These are phyloP conservation scores for Dactylonectria macrodidyma DNA, from an alignment of 2,329 filamentous ascomycete species.

Conservation along the genomic window DNA sequence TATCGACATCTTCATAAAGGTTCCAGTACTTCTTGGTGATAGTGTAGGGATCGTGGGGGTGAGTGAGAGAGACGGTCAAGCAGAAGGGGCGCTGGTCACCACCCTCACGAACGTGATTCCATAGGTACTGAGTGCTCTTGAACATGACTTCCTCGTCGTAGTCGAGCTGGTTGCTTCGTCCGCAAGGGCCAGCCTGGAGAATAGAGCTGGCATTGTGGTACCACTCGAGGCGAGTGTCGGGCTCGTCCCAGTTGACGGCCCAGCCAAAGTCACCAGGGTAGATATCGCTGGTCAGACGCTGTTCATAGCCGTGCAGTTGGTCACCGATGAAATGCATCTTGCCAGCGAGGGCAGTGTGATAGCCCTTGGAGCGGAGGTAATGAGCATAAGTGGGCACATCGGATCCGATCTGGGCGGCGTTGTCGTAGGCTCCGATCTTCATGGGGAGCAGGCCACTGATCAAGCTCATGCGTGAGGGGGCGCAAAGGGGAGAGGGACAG, in stretches of 20 bases:
- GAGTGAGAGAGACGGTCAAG: slow-evolving; percentile 92
- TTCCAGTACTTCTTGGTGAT: slow-evolving; percentile 97
- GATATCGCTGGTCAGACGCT: slow-evolving; percentile 93
- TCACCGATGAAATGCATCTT: slow-evolving; percentile 99
- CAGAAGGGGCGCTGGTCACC: slow-evolving; percentile 83
- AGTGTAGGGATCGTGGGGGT: slow-evolving; percentile 95
- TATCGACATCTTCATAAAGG: slow-evolving; percentile 89
- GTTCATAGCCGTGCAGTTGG: slow-evolving; percentile 94
- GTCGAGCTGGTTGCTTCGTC: slow-evolving; percentile 94
- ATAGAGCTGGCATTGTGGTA: slow-evolving; percentile 98
- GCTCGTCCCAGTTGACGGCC: slow-evolving; percentile 96
- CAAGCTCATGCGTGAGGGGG: slow-evolving; percentile 94
- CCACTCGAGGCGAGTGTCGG: slow-evolving; percentile 89
- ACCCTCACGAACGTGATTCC: slow-evolving; percentile 89
- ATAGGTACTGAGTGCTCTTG: slow-evolving; percentile 89
- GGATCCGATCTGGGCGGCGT: slow-evolving; percentile 86
- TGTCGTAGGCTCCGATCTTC: slow-evolving; percentile 93
- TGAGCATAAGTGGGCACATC: slow-evolving; percentile 94
- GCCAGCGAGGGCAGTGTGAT: slow-evolving; percentile 90
- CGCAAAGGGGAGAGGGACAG: slow-evolving; percentile 93
- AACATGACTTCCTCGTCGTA: slow-evolving; percentile 98
- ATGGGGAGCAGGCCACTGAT: slow-evolving; percentile 93
- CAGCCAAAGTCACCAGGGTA: slow-evolving; percentile 96
- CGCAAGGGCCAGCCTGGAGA: slow-evolving; percentile 88
- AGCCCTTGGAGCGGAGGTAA: slow-evolving; percentile 87